These are phyloP conservation scores for Cytospora mali DNA, from an alignment of 2,329 filamentous ascomycete genomes.

Conservation along the genomic window DNA sequence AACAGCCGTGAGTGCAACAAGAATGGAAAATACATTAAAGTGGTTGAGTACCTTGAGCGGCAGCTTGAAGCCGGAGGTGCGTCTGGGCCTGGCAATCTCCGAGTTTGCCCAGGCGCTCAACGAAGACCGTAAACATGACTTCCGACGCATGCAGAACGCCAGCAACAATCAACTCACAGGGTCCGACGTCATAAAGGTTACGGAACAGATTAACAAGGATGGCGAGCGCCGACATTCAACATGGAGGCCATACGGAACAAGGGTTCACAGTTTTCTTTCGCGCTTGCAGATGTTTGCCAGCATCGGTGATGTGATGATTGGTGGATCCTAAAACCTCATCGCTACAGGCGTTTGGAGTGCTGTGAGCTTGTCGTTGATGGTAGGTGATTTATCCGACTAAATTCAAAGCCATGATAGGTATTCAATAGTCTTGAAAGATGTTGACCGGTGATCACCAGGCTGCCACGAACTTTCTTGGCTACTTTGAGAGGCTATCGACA, in stretches of 20 bases:
- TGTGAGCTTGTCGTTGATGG: constrained; percentile 22
- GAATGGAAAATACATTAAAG: neutral
- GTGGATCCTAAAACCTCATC: constrained; percentile 25
- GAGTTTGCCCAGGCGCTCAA: constrained; percentile 3
- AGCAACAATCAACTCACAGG: neutral
- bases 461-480: constrained; percentile 4
- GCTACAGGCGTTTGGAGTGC: constrained; percentile 27
- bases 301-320: constrained; percentile 25
- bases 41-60: constrained; percentile 1
- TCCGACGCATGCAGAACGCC: neutral
- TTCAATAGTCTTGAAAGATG: fast-evolving
- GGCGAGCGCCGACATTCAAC: constrained; percentile 15
- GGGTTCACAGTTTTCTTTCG: constrained; percentile 18
- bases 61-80: constrained; percentile 6
- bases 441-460: neutral
- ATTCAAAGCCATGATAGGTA: too few species aligned
- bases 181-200: constrained; percentile 23
- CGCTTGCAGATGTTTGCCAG: constrained; percentile 20
- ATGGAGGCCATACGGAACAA: constrained; percentile 21
- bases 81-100: constrained; percentile 8
- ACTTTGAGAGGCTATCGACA: constrained; percentile 13
- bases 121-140: neutral
- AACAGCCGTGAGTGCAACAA: neutral
- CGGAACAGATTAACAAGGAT: constrained; percentile 30
- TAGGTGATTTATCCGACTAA: neutral